These are phyloP conservation scores for Aspergillus saccharolyticus DNA, from an alignment of 495 filamentous ascomycete genomes.

Conservation along the genomic window DNA sequence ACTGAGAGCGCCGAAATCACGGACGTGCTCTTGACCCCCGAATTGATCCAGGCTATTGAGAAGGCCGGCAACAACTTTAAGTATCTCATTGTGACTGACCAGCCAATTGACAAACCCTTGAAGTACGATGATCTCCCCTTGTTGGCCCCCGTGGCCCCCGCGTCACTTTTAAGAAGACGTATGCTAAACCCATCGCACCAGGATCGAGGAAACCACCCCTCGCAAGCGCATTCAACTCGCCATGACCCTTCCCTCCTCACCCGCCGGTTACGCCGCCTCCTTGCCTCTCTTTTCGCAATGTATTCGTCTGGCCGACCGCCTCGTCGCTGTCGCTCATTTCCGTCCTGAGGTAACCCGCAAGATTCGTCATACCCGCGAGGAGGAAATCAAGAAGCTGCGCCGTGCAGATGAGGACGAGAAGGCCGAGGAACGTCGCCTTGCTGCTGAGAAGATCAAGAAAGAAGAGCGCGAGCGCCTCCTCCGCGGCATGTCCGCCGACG, in stretches of 20 bases:
- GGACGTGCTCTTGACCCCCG: conserved; percentile 76
- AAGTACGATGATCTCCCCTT: conserved; percentile 68
- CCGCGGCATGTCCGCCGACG: conserved; percentile 79
- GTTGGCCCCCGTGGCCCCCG: no score
- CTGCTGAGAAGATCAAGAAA: conserved; percentile 84
- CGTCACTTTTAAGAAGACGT: no score
- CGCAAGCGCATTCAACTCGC: conserved; percentile 82
- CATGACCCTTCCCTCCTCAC: conserved; percentile 60
- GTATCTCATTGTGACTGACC: conserved; percentile 84
- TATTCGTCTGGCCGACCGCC: conserved; percentile 74
- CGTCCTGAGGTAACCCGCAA: conserved; percentile 85
- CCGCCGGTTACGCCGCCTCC: conserved; percentile 56
- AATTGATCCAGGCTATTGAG: conserved; percentile 75
- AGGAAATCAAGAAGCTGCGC: conserved; percentile 72
- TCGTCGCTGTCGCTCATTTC: conserved; percentile 75
- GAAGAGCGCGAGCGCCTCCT: conserved; percentile 83
- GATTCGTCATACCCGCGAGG: conserved; percentile 73
- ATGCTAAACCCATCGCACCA: no score
- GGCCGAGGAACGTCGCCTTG: conserved; percentile 75
- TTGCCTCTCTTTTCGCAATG: conserved; percentile 77
- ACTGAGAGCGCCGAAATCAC: conserved; percentile 93
- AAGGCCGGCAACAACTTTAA: conserved; percentile 78
- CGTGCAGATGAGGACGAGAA: conserved; percentile 86
- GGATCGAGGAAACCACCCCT: conserved; percentile 77
- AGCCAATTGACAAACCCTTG: conserved; percentile 82